These are phyloP conservation scores for Clitoria ternatea DNA, from an alignment of 306 rosid species.

Conservation along the genomic window DNA sequence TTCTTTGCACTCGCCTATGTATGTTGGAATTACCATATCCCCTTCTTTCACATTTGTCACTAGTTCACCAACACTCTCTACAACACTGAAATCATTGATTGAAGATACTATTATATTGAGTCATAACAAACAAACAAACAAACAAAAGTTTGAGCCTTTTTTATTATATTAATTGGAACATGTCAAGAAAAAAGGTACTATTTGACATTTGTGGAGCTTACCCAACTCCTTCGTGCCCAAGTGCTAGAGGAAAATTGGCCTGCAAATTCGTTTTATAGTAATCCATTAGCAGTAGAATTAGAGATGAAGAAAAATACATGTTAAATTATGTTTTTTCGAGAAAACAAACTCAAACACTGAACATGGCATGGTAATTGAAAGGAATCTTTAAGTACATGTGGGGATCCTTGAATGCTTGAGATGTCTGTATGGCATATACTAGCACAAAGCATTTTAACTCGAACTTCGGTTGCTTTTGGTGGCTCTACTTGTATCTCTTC, in stretches of 20 bases:
- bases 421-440: constrained; percentile 59
- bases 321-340: too few species aligned
- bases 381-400: constrained; percentile 20
- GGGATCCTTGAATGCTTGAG: constrained; percentile 28
- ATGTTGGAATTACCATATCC: constrained; percentile 27
- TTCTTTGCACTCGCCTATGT: constrained; percentile 28
- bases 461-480: constrained; percentile 44
- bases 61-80: constrained; percentile 28
- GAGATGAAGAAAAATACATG: not conserved
- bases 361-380: not conserved
- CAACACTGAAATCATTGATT: constrained; percentile 8
- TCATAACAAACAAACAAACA: not conserved
- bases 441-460: constrained; percentile 54
- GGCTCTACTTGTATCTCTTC: constrained; percentile 60
- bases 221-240: constrained; percentile 71
- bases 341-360: not conserved
- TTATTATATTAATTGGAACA: not conserved
- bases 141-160: too few species aligned
- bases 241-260: constrained; percentile 43
- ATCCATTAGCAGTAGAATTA: not conserved
- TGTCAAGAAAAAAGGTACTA: not conserved
- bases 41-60: constrained; percentile 28
- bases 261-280: constrained; percentile 5
- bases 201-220: not conserved
- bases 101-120: not conserved